Conservation (phyloP, 2,329 filamentous ascomycete species). For the Polychaeton citri region DNA sequence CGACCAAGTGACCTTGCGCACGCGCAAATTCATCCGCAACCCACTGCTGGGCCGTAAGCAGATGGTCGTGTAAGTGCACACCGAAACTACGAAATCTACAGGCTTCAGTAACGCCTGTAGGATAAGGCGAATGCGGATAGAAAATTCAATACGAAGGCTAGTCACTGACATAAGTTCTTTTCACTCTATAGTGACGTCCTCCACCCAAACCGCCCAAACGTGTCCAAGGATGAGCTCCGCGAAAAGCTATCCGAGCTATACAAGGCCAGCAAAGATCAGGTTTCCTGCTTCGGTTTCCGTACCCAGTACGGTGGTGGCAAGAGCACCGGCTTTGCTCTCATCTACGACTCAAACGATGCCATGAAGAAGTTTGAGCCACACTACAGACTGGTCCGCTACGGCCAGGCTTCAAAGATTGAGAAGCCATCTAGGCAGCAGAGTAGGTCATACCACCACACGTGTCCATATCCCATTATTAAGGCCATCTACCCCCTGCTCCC, state of each 20-base stretch:
- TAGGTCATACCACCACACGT: slow-evolving; percentile 45
- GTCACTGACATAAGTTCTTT: too few species aligned
- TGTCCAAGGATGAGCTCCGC: slow-evolving; percentile 98
- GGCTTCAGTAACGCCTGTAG: too few species aligned
- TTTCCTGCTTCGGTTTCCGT: slow-evolving; percentile 95
- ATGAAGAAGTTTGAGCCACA: slow-evolving; percentile 99
- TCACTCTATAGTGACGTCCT: slow-evolving; percentile 79
- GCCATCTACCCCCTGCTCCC: background rate
- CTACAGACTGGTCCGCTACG: slow-evolving; percentile 92
- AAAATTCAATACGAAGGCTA: too few species aligned
- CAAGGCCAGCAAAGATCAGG: slow-evolving; percentile 96
- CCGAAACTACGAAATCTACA: slow-evolving; percentile 4
- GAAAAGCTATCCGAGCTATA: slow-evolving; percentile 88
- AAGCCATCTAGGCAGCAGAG: slow-evolving; percentile 97
- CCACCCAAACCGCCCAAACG: slow-evolving; percentile 95
- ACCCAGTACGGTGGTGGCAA: slow-evolving; percentile 99
- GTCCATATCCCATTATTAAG: background rate
- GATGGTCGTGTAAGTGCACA: slow-evolving; percentile 74
- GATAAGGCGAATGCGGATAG: too few species aligned
- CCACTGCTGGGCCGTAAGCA: slow-evolving; percentile 96
- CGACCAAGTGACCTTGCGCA: slow-evolving; percentile 51
- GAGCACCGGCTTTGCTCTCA: slow-evolving; percentile 95
- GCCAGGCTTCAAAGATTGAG: slow-evolving; percentile 87
- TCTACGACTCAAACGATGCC: slow-evolving; percentile 96
- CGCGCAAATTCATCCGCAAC: slow-evolving; percentile 99